Conservation (phyloP, 1,139 yeast species). For the Geotrichum klebahnii region DNA sequence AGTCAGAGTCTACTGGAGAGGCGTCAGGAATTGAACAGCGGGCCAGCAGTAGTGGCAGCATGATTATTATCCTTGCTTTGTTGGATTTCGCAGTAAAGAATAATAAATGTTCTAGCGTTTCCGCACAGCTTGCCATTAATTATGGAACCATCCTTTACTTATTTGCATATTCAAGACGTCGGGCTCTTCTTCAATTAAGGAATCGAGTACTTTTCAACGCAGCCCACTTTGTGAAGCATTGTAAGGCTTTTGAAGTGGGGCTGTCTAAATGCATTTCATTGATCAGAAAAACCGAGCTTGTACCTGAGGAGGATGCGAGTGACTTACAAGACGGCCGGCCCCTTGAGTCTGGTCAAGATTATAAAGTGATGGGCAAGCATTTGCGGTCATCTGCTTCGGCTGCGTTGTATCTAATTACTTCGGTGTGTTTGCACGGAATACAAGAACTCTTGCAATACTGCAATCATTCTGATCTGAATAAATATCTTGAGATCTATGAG, state of each 20-base stretch:
- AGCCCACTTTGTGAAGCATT: constrained; percentile 32
- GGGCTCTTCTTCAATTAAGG: constrained; percentile 37
- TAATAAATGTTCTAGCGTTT: constrained; percentile 13
- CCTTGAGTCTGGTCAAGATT: too few species aligned
- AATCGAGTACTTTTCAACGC: constrained; percentile 35
- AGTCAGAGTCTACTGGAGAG: not conserved
- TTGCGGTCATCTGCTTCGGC: constrained; percentile 36
- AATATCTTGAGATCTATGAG: constrained; percentile 45
- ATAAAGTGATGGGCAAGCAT: constrained; percentile 30
- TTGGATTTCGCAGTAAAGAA: constrained; percentile 32
- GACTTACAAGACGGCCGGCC: constrained; percentile 13
- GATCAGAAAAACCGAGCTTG: constrained; percentile 41
- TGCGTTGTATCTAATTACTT: constrained; percentile 32
- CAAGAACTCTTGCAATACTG: constrained; percentile 34
- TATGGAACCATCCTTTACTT: constrained; percentile 31
- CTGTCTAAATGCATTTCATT: constrained; percentile 35
- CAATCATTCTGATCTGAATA: constrained; percentile 39
- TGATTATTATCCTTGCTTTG: constrained; percentile 38
- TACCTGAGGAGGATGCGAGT: not conserved
- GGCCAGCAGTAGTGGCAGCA: constrained; percentile 28
- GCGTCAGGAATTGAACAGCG: constrained; percentile 21
- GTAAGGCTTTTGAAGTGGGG: constrained; percentile 37
- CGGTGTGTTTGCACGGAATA: constrained; percentile 33
- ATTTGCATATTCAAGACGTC: constrained; percentile 38
- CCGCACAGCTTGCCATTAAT: constrained; percentile 4